Conservation (phyloP, 148 eudicot genomes). For the Beta vulgaris region DNA sequence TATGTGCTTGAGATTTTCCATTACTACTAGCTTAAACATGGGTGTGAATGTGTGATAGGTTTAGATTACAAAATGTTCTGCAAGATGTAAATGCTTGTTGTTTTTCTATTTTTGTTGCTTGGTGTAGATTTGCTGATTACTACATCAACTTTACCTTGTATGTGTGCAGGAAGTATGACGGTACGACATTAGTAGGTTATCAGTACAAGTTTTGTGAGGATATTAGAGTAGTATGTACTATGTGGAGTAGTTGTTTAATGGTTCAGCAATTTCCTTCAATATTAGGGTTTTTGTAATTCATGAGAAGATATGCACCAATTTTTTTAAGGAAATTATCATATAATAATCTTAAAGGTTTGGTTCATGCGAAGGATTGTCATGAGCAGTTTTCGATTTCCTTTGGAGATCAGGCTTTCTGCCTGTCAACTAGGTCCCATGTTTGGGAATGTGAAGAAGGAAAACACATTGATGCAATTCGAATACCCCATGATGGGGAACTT, state of each 20-base stretch:
- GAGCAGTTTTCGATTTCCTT: slow-evolving; percentile 2
- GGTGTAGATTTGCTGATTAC: too few species aligned
- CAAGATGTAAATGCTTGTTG: not conserved
- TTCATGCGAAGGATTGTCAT: slow-evolving; percentile 2
- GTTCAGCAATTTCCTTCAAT: not conserved
- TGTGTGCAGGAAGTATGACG: too few species aligned
- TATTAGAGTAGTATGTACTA: slow-evolving; percentile 1
- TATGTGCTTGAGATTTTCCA: too few species aligned
- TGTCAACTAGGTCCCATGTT: not conserved
- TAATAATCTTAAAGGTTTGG: not conserved
- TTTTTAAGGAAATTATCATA: slow-evolving; percentile 10
- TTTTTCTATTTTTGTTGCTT: not conserved
- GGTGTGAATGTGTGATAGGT: not conserved
- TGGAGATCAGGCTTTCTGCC: not conserved
- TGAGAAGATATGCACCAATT: slow-evolving; percentile 31
- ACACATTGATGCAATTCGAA: not conserved
- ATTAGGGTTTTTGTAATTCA: slow-evolving; percentile 3
- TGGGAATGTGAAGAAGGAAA: slow-evolving; percentile 20
- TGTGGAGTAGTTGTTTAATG: not conserved
- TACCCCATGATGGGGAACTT: slow-evolving; percentile 12
- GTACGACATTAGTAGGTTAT: too few species aligned
- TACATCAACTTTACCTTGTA: too few species aligned
- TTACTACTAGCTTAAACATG: not conserved
- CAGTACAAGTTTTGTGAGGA: not conserved
- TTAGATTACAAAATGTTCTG: not conserved